Evolutionary conservation across 306 rosid species (phyloP), one percentile per base, ranked within the genome.

Genomic region (Hylodesmum podocarpum): DNA sequence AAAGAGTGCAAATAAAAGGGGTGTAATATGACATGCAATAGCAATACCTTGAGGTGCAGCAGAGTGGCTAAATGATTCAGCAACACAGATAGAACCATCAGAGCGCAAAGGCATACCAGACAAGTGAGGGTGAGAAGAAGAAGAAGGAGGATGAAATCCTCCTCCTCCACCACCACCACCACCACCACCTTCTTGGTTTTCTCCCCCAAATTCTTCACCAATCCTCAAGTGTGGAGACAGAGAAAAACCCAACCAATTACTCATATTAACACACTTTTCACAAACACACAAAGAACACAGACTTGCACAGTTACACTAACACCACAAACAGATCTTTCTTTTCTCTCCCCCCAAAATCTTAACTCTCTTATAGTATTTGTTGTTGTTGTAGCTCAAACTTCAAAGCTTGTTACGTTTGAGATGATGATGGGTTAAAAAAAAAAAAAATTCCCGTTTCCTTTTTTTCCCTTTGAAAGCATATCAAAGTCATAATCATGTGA

Each of bases 201-300:
- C 92, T 41, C 87, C 82, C 6, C 87, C 90, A 69, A 84, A 88
- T 5, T 81, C 90, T 77, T 90, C 96, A 76, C 89, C 91, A 84
- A 89, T 86, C 86, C 97, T 84, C 82, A 92, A 80, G 86, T 91
- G 99, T 33, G 99, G 99, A 88, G 89, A 88, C 13, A 95, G 88
- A 81, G 99, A 92, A 50, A 92, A 95, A 1, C 97, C 99, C 85
- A 90, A 86, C 98, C 98, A 95, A 77, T 95, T 86, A 34, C 91
- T 90, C 99, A 92, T 93, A 41, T 72, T 86, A 11, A 11, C 78
- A 54, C 40, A 53, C 28, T 54, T 53, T 51, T 53, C 16, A 39
- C 16, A 33, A 39, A 39, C 11, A 37, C 76, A 67, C 72, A 58
- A 58, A 28, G 21, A 54, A 62, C 79, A 67, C 77, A 67, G 33